Evolutionary conservation across 306 rosid genomes (phyloP).

Genomic region (Castanopsis chinensis): DNA sequence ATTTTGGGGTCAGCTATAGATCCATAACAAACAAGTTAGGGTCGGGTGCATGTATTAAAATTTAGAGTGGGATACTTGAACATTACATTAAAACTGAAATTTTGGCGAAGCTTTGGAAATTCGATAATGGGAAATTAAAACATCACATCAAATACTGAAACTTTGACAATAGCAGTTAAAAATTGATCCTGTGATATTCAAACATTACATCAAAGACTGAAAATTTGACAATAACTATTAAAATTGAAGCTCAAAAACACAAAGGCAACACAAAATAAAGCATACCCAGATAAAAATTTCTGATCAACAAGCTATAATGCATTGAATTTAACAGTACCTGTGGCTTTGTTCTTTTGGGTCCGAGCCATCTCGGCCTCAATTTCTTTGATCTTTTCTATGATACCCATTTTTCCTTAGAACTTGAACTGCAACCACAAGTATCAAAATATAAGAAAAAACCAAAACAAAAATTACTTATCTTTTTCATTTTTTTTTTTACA

Average conservation of each 20-base stretch:
- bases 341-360: slow-evolving; percentile 98
- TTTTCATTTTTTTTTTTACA: not conserved
- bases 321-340: slow-evolving; percentile 41
- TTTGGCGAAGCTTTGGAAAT: too few species aligned
- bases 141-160: too few species aligned
- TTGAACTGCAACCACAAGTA: slow-evolving; percentile 35
- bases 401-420: slow-evolving; percentile 64
- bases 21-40: too few species aligned
- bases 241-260: not conserved
- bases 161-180: too few species aligned
- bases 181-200: too few species aligned
- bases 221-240: not conserved
- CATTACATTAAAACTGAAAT: too few species aligned
- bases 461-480: too few species aligned
- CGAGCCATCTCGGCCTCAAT: slow-evolving; percentile 99
- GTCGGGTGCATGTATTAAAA: too few species aligned
- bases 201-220: not conserved
- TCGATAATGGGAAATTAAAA: too few species aligned
- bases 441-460: not conserved
- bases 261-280: not conserved
- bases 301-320: not conserved
- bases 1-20: too few species aligned
- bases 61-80: too few species aligned
- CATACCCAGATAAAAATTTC: not conserved
- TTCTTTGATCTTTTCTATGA: slow-evolving; percentile 91